phyloP scores from a whole-genome alignment of 768 basidiomycete species.

The Gyrodon lividus region DNA sequence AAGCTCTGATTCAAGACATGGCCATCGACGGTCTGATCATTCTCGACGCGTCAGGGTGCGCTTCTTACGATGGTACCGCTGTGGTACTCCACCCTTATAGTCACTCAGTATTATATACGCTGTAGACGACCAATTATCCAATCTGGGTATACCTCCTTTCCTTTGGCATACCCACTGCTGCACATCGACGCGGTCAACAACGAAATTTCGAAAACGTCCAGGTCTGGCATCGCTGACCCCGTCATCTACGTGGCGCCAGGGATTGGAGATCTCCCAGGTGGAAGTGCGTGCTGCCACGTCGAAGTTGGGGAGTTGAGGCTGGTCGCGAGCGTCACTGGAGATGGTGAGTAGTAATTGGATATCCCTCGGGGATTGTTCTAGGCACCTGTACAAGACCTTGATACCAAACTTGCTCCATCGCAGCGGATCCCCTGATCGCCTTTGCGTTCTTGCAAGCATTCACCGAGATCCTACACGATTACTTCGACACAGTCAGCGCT shows the following conservation, averaged over 20 bases:
- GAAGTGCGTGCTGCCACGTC: conserved; percentile 82
- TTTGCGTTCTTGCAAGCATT: conserved; percentile 89
- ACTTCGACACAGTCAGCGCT: conserved; percentile 83
- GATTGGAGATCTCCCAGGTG: conserved; percentile 40
- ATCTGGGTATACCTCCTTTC: conserved; percentile 80
- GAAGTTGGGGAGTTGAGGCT: conserved; percentile 73
- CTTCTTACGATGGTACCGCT: conserved; percentile 11
- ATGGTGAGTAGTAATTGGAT: conserved; percentile 56
- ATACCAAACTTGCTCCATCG: not conserved
- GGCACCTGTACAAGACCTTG: not conserved
- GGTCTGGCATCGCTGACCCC: conserved; percentile 62
- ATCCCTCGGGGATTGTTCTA: not conserved
- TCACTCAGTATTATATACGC: conserved; percentile 17
- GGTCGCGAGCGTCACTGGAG: conserved; percentile 78
- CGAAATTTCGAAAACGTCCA: conserved; percentile 57
- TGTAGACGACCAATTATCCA: conserved; percentile 80
- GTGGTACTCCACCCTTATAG: not conserved
- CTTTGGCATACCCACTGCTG: conserved; percentile 75
- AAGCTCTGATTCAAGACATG: conserved; percentile 39
- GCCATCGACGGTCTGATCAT: conserved; percentile 82
- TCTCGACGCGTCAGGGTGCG: conserved; percentile 71
- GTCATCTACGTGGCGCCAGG: conserved; percentile 62
- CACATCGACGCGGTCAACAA: conserved; percentile 85
- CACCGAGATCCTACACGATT: conserved; percentile 78
- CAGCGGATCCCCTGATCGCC: conserved; percentile 87